phyloP scores from a whole-genome alignment of 176 grass and related monocot genomes.

The Eleusine coracana region DNA sequence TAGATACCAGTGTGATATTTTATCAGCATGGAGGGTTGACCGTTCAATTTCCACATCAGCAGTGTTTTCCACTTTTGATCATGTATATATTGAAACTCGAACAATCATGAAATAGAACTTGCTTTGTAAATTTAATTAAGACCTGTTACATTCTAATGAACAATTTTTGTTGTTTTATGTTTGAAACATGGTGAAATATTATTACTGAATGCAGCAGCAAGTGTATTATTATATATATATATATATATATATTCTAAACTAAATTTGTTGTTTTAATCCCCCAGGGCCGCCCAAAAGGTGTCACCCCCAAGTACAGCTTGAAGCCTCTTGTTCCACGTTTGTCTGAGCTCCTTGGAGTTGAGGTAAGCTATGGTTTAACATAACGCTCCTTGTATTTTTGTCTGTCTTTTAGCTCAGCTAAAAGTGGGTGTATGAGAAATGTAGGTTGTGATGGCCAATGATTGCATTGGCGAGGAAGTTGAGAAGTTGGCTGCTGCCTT shows the following conservation, averaged over 20 bases:
- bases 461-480: constrained; percentile 90
- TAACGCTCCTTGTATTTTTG: not conserved
- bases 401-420: not conserved
- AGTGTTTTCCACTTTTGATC: too few relatives aligned
- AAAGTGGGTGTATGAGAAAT: not conserved
- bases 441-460: constrained; percentile 89
- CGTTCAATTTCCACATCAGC: not conserved
- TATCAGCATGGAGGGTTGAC: constrained; percentile 7
- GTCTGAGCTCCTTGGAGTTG: constrained; percentile 83
- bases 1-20: not conserved
- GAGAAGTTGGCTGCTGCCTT: constrained; percentile 70
- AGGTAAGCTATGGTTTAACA: constrained; percentile 54
- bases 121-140: not conserved
- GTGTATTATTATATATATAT: not conserved
- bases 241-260: not conserved
- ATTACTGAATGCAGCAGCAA: not conserved
- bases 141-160: not conserved
- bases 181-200: not conserved
- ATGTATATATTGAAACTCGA: not conserved
- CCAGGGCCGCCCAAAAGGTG: constrained; percentile 95
- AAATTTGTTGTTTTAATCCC: constrained; percentile 11
- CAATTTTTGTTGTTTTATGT: not conserved
- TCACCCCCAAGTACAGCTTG: constrained; percentile 93
- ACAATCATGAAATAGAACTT: not conserved
- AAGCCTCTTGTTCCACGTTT: constrained; percentile 92